These are phyloP conservation scores for Solanum pennellii DNA, from an alignment of 257 asterid species.

Conservation along the genomic window DNA sequence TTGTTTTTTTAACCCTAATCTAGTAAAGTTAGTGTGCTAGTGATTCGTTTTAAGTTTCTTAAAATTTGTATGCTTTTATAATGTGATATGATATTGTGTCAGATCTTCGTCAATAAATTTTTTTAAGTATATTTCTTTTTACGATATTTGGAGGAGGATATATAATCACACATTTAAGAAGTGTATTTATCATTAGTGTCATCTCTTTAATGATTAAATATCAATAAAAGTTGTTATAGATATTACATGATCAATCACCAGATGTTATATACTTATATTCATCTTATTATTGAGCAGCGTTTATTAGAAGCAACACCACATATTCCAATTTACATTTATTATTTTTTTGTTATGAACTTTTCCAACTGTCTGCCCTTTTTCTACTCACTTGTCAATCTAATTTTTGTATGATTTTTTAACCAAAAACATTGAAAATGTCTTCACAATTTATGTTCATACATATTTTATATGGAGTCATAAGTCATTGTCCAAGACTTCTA, in stretches of 20 bases:
- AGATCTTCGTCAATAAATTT: neutral
- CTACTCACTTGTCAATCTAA: neutral
- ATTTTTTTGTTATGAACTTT: neutral
- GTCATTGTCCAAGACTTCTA: neutral
- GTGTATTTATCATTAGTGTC: neutral
- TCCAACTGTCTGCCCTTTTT: neutral
- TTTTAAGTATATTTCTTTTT: no score
- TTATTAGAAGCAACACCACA: neutral
- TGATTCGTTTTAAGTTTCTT: neutral
- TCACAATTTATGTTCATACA: neutral
- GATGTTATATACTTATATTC: neutral
- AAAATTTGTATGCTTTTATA: no score
- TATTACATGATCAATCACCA: neutral
- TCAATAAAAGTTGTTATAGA: neutral
- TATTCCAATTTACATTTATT: neutral
- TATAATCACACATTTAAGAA: neutral
- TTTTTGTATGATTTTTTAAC: neutral
- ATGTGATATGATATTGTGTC: neutral
- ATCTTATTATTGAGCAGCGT: neutral
- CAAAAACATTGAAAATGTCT: neutral
- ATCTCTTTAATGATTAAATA: neutral
- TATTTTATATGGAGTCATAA: neutral
- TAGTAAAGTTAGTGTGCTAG: neutral
- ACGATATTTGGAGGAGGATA: neutral
- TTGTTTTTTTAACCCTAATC: neutral